Percentiles rank a stretch among this genome's conserved stretches.
Conservation (phyloP, 2,329 filamentous ascomycete genomes). For the Alternaria arbusti region DNA sequence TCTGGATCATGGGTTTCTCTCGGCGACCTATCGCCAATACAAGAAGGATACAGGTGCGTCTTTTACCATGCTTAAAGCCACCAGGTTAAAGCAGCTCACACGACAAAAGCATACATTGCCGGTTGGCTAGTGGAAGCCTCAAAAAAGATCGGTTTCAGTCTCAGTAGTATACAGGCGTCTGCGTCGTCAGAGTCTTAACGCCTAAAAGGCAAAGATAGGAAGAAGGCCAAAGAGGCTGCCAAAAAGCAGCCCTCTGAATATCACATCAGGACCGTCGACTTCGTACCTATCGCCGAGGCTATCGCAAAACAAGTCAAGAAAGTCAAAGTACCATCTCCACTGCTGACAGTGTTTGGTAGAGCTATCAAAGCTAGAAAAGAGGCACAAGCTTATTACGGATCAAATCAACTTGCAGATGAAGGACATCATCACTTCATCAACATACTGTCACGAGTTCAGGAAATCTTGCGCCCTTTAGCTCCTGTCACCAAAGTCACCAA, state of each 20-base stretch:
- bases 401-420: background rate
- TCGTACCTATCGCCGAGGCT: background rate
- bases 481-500: background rate
- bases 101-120: background rate
- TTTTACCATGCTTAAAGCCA: too few species aligned
- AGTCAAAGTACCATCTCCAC: background rate
- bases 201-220: background rate
- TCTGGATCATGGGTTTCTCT: background rate
- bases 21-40: background rate
- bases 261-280: background rate
- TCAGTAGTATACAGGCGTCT: background rate
- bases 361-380: background rate
- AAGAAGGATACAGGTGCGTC: background rate
- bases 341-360: background rate
- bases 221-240: background rate
- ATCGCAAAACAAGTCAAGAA: background rate
- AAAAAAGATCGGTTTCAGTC: background rate
- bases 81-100: background rate
- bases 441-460: background rate
- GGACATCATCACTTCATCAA: background rate
- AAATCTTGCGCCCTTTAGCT: background rate
- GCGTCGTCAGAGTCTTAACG: background rate
- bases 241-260: background rate
- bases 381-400: background rate
- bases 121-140: background rate